These are phyloP conservation scores for Hemerocallis citrina DNA, from an alignment of 106 monocot species.

Conservation along the genomic window DNA sequence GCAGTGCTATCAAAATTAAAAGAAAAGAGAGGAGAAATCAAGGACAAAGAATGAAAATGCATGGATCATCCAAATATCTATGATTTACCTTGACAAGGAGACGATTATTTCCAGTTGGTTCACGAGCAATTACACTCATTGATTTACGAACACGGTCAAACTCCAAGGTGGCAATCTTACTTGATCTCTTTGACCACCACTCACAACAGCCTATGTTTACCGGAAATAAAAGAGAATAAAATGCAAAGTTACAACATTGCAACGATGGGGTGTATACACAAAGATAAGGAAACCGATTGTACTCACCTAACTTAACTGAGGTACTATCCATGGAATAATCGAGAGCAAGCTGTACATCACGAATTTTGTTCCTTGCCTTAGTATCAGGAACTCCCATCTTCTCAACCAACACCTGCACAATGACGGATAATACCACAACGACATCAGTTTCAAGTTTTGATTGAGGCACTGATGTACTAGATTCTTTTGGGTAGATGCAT, in stretches of 20 bases:
- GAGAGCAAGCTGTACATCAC: conserved; percentile 15
- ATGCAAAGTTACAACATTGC: not conserved
- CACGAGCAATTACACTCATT: conserved; percentile 59
- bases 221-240: not conserved
- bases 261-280: not conserved
- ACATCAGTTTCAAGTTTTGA: too few species aligned
- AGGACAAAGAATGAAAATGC: not conserved
- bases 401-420: conserved; percentile 64
- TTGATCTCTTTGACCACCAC: conserved; percentile 75
- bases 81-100: conserved; percentile 56
- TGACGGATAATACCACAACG: not conserved
- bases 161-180: conserved; percentile 49
- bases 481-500: too few species aligned
- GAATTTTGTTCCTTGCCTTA: conserved; percentile 25
- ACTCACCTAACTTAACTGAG: conserved; percentile 35
- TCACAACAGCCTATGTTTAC: conserved; percentile 47
- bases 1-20: not conserved
- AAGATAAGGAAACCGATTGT: not conserved
- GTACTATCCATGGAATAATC: conserved; percentile 24
- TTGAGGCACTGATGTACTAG: too few species aligned
- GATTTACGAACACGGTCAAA: conserved; percentile 65
- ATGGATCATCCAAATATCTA: not conserved
- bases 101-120: conserved; percentile 41
- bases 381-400: conserved; percentile 78
- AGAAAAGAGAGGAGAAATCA: not conserved